Evolutionary conservation across 116 monocot genomes (phyloP).

Genomic region (Papilionanthe hybrid): DNA sequence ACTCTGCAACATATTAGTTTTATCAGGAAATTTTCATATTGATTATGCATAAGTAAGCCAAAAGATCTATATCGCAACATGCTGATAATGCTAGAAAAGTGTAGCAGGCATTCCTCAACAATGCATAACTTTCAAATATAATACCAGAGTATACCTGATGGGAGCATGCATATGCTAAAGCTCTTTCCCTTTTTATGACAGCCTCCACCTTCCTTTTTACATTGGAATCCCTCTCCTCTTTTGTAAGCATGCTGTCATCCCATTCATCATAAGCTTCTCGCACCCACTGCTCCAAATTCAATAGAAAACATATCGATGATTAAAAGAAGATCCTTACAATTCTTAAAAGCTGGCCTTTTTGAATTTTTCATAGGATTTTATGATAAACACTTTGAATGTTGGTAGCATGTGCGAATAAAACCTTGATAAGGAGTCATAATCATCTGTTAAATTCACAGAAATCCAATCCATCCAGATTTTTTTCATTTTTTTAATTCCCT

Average conservation of each 20-base stretch:
- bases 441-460: not conserved
- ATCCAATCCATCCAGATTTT: not conserved
- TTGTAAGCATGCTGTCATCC: constrained; percentile 67
- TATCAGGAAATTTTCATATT: no score
- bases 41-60: no score
- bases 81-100: not conserved
- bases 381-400: not conserved
- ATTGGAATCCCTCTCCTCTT: constrained; percentile 49
- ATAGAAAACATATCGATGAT: not conserved
- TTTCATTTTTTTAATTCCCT: not conserved
- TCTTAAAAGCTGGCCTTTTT: not conserved
- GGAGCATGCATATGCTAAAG: constrained; percentile 69
- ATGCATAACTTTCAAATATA: not conserved
- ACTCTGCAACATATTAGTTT: no score
- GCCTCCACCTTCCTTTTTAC: constrained; percentile 66
- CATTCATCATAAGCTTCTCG: constrained; percentile 28
- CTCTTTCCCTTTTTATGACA: constrained; percentile 67
- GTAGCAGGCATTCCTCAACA: not conserved
- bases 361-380: not conserved
- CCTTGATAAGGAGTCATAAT: no score
- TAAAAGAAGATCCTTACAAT: not conserved
- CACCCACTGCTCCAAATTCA: constrained; percentile 23
- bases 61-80: not conserved
- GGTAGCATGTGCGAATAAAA: not conserved
- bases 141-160: constrained; percentile 45